A percentile compares a stretch with the other conserved stretches of the same genome.
These are phyloP conservation scores for Adiantum capillusveneris DNA, from an alignment of 75 land plant genomes.

Conservation along the genomic window DNA sequence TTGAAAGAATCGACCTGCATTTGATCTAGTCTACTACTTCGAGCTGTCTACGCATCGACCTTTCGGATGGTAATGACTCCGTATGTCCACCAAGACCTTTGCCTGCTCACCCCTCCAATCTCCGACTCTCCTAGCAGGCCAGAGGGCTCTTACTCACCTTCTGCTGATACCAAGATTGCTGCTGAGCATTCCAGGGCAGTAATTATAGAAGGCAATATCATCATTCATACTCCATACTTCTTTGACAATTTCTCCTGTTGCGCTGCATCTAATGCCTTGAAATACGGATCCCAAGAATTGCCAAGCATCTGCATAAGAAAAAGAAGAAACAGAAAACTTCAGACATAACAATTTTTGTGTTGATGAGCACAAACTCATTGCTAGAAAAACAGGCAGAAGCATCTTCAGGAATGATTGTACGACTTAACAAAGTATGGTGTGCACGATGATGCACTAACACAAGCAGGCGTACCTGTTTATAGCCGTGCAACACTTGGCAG, in stretches of 20 bases:
- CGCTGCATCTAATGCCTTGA: constrained; percentile 58
- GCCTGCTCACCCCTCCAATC: background rate
- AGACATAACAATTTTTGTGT: too few species aligned
- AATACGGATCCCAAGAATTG: constrained; percentile 75
- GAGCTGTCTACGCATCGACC: background rate
- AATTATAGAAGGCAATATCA: background rate
- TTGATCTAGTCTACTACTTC: background rate
- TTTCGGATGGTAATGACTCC: background rate
- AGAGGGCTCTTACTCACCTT: background rate
- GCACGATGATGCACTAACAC: too few species aligned
- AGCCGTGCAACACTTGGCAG: constrained; percentile 80
- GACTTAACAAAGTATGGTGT: too few species aligned
- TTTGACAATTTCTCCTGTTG: constrained; percentile 57
- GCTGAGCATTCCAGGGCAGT: background rate
- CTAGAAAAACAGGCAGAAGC: too few species aligned
- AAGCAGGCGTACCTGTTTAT: constrained; percentile 98
- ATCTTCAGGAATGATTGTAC: too few species aligned
- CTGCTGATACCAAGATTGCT: background rate
- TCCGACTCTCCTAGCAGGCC: background rate
- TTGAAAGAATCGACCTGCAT: background rate
- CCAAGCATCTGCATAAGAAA: constrained; percentile 84
- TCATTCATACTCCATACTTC: constrained; percentile 11
- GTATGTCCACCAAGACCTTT: too few species aligned
- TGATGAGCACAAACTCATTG: too few species aligned
- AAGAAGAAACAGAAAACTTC: too few species aligned